Evolutionary conservation across 2,329 filamentous ascomycete genomes (phyloP).

Genomic region (Chrysoporthe puriensis): DNA sequence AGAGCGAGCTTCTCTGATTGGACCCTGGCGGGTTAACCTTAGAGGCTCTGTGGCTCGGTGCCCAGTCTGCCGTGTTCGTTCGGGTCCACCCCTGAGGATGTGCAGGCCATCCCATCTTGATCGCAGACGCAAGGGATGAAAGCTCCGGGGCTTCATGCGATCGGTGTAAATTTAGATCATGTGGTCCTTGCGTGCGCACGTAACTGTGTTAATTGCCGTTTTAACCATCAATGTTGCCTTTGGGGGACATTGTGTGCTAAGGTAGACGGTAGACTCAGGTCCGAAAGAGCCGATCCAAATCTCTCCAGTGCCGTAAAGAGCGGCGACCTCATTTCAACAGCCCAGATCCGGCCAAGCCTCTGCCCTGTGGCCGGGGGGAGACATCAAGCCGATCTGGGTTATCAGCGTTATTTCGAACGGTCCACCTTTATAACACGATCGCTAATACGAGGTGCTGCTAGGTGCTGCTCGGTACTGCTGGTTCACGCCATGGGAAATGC

Average conservation of each 20-base stretch:
- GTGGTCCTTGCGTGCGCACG: not conserved
- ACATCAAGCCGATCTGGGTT: conserved; percentile 16
- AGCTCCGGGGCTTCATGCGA: conserved; percentile 1
- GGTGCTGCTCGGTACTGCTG: not conserved
- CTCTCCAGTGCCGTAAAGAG: conserved; percentile 9
- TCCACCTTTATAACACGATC: conserved; percentile 16
- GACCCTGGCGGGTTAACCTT: not conserved
- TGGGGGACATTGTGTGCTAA: not conserved
- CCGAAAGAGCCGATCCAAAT: conserved; percentile 1
- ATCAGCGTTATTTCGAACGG: conserved; percentile 14
- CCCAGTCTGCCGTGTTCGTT: not conserved
- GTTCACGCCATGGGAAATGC: not conserved
- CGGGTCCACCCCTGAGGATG: not conserved
- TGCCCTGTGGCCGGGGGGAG: conserved; percentile 11
- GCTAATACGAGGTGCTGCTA: conserved; percentile 1
- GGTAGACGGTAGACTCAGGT: not conserved
- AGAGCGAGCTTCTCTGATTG: not conserved
- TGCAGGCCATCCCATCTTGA: conserved; percentile 1
- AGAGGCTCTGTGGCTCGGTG: not conserved
- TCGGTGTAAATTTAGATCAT: not conserved
- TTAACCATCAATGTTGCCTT: not conserved
- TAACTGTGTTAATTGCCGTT: not conserved
- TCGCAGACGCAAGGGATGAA: not conserved
- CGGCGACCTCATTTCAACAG: conserved; percentile 12
- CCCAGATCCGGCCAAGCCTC: conserved; percentile 19